phyloP scores from a whole-genome alignment of 176 grass and related monocot genomes.

The Oryza glumipatula region DNA sequence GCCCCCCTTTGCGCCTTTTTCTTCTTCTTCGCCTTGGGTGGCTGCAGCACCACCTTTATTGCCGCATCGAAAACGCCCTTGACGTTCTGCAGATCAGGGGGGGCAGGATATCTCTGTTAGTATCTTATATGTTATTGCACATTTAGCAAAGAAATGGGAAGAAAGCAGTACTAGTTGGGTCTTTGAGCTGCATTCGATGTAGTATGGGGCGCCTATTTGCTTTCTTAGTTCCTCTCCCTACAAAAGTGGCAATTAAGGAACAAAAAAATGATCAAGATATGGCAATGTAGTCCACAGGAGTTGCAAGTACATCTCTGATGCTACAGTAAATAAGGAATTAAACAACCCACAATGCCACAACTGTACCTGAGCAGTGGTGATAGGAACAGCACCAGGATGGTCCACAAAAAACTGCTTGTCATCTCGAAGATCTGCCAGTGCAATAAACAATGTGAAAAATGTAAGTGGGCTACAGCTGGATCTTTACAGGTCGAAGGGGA shows the following conservation, averaged over 20 bases:
- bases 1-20: constrained; percentile 63
- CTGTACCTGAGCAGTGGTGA: constrained; percentile 76
- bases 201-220: constrained; percentile 73
- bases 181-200: constrained; percentile 91
- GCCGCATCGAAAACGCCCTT: constrained; percentile 78
- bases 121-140: background rate
- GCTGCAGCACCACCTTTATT: constrained; percentile 78
- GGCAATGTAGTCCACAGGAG: background rate
- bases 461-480: background rate
- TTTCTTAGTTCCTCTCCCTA: constrained; percentile 80
- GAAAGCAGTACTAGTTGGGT: constrained; percentile 72
- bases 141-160: constrained; percentile 18
- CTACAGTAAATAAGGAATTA: constrained; percentile 3
- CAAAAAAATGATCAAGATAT: background rate
- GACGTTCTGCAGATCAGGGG: constrained; percentile 60
- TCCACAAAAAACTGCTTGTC: constrained; percentile 78
- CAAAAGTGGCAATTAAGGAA: constrained; percentile 17
- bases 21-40: constrained; percentile 83
- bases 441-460: constrained; percentile 39
- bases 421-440: constrained; percentile 71
- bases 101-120: constrained; percentile 13
- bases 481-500: constrained; percentile 8
- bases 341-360: background rate
- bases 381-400: constrained; percentile 77
- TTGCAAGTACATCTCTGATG: background rate